Evolutionary conservation across 371 early-diverging fungal species (phyloP), one percentile per base, ranked within the genome.

Genomic region (Mortierella sp.): DNA sequence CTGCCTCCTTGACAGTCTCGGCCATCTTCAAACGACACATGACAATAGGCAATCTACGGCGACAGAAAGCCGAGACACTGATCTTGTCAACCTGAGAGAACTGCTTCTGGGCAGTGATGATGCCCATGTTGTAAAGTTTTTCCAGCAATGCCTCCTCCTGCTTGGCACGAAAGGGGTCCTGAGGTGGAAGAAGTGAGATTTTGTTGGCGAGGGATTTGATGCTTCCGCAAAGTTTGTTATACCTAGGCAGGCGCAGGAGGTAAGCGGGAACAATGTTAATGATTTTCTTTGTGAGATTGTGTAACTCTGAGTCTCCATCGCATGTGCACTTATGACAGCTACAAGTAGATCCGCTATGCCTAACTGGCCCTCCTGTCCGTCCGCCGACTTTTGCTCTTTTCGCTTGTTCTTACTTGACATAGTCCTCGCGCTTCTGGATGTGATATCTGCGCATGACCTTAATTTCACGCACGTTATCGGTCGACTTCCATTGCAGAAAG

Each of bases 1-100:
- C 96, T 14, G 99, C 99, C 84, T 98, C 96, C 77, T 95, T 95
- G 65, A 98, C 98, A 50, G 96, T 97, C 89, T 98, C 97, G 7
- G 99, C 96, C 99, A 99, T 99, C 89, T 98, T 98, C 48, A 97
- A 91, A 44, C 97, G 91, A 77, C 97, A 97, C 97, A 99, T 96
- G 48, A 99, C 95, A 74, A 98, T 94, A 26, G 99, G 97, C 50
- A 99, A 88, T 72, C 99, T 92, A 77, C 99, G 93, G 75, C 98
- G 92, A 90, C 98, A 99, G 78, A 99, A 97, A 6, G 97, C 92
- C 8, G 96, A 95, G 31, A 99, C 99, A 1, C 95, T 95, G 44
- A 99, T 92, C 84, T 97, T 97, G 71, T 97, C 95, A 77, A 96
- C 93, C 78, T 97, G 96, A 45, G 96, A 94, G 84, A 99, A 95